Base-by-base conservation (phyloP, 2,329 filamentous ascomycete genomes). In the Fusarium euwallaceae region DNA sequence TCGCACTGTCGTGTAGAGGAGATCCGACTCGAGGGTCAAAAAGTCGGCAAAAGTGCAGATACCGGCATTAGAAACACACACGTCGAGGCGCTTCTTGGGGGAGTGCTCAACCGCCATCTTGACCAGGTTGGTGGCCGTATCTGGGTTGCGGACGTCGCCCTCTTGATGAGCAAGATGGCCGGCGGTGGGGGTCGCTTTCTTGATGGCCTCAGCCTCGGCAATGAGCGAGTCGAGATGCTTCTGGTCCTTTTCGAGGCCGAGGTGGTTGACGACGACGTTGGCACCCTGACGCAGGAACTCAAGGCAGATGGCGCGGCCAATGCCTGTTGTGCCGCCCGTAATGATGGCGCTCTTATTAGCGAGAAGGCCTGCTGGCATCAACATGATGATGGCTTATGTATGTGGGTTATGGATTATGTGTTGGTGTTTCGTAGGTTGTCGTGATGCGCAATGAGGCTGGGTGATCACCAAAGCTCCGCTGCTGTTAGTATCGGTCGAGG, bases 11-110 rank as follows among this genome's bases (percentile, higher is more conserved):
- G 87, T 86, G 71, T 89, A 85, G 79, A 95, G 93, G 64, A 97
- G 90, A 66, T 92, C 89, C 1, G 91, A 88, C 11, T 90, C 87
- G 51, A 97, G 88, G 22, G 92, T 91, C 27, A 98, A 84, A 80
- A 98, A 97, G 75, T 97, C 94, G 68, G 93, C 92, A 83, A 98
- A 98, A 73, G 93, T 89, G 86, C 95, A 98, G 69, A 98, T 89
- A 8, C 95, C 95, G 5, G 95, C 95, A 84, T 98, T 98, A 82
- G 92, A 94, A 32, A 98, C 93, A 82, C 96, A 96, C 8, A 97
- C 86, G 83, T 95, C 92, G 37, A 95, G 84, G 5, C 90, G 86
- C 16, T 88, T 86, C 36, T 56, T 64, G n/a, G 64, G 43, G 80
- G 84, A 84, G 67, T 84, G 83, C 67, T 88, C 82, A 1, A 95